Base-by-base conservation (phyloP, 164 flowering plant genomes). In the Nelumbo lutea region DNA sequence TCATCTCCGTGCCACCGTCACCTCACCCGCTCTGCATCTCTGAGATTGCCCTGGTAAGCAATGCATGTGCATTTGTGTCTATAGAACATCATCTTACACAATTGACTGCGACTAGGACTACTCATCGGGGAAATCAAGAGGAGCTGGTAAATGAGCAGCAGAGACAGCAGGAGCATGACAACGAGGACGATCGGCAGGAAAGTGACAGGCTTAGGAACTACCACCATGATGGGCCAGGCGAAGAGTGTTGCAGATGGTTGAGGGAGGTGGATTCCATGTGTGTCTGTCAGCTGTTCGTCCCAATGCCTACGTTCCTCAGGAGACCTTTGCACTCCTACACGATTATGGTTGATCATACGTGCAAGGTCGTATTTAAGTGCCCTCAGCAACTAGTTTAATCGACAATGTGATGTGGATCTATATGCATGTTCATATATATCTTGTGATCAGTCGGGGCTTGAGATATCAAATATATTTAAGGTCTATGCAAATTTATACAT, bases 51-150 rank as follows among this genome's bases (percentile, higher is more conserved):
- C 59, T 78, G 6, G 80, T 51, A 5, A 74, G 71, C 39, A 67
- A 69, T 52, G 80, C 80, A 13, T 78, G 80, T 43, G 27, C 73
- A n/a, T 1, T 42, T 48, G 58, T 78, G 7, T 78, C 78, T 3
- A 27, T 27, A 27, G 27, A 27, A 27, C 27, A 27, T 27, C 27
- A 27, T 27, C 27, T 27, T 27, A 27, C 27, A 27, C 27, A 27
- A 27, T 27, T 27, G 27, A 27, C 27, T 27, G 27, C 27, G 27
- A 27, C 27, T 27, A 27, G 27, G 42, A 68, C 68, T 27, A 4
- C 59, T 5, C 61, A 8, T 5, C 5, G 9, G 8, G 62, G 6
- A 0, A 41, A 55, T 39, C 6, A 56, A 2, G 59, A 39, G 42
- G 52, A 39, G 5, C 68, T 63, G 7, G 57, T 5, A 2, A 71